A percentile compares a stretch with the other conserved stretches of the same genome.
Conservation (phyloP, 1,284 basidiomycete species). For the Cystobasidiaceae sp. region DNA sequence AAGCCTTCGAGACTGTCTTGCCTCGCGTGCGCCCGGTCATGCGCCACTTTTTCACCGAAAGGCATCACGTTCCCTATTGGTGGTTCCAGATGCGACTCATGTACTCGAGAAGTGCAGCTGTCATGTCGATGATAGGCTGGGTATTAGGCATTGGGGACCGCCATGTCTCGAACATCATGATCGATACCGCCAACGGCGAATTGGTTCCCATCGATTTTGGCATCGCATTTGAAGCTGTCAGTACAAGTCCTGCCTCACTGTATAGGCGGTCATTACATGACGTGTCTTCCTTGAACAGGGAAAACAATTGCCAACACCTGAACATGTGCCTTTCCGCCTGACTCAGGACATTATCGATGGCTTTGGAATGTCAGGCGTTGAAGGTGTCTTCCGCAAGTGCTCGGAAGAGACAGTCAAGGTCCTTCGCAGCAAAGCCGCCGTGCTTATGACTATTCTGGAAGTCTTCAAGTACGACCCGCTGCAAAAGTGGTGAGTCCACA, state of each 20-base stretch:
- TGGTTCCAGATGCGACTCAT: conserved; percentile 92
- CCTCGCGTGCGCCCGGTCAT: conserved; percentile 73
- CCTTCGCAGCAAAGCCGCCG: conserved; percentile 71
- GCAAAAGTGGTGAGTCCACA: conserved; percentile 69
- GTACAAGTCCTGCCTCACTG: conserved; percentile 1
- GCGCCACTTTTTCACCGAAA: conserved; percentile 89
- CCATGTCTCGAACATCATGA: conserved; percentile 85
- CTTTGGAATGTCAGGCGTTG: conserved; percentile 80
- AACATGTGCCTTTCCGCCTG: conserved; percentile 89
- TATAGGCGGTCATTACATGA: not conserved
- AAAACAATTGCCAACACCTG: conserved; percentile 71
- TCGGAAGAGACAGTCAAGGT: conserved; percentile 91
- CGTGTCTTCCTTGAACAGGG: conserved; percentile 55
- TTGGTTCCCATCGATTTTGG: conserved; percentile 93
- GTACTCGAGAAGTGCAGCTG: conserved; percentile 86
- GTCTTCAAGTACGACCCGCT: conserved; percentile 96
- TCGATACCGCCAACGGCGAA: conserved; percentile 78
- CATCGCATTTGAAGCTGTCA: conserved; percentile 77
- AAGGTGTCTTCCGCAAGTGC: conserved; percentile 91
- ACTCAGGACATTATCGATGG: conserved; percentile 92
- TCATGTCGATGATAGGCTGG: conserved; percentile 89
- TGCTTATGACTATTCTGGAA: conserved; percentile 90
- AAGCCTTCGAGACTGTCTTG: conserved; percentile 56
- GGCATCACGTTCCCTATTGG: conserved; percentile 73
- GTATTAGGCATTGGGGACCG: conserved; percentile 89